Percentiles rank a stretch among this genome's conserved stretches.
These are phyloP conservation scores for Colletotrichum incanum DNA, from an alignment of 2,329 filamentous ascomycete genomes.

Conservation along the genomic window DNA sequence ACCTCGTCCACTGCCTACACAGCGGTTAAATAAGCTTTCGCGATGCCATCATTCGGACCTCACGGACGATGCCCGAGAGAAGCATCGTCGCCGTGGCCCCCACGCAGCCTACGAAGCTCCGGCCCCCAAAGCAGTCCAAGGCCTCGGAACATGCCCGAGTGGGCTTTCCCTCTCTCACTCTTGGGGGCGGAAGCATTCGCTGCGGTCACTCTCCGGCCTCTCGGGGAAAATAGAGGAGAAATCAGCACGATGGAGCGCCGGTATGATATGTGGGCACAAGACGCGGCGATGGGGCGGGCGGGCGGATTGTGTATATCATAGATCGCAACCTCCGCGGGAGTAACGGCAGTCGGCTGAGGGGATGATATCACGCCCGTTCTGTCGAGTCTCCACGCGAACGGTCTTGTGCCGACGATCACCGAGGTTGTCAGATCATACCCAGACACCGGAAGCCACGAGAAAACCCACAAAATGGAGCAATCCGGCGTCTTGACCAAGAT, in stretches of 20 bases:
- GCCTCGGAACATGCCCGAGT: conserved; percentile 40
- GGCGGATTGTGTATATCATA: neutral
- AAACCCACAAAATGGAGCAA: conserved; percentile 15
- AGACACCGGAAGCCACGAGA: neutral
- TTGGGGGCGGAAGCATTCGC: neutral
- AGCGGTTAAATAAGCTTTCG: neutral
- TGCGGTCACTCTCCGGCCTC: conserved; percentile 21
- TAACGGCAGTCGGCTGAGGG: neutral
- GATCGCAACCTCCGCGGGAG: neutral
- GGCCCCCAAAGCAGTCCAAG: neutral
- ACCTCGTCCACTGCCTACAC: neutral
- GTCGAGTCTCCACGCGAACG: neutral
- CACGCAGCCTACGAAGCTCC: neutral
- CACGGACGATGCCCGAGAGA: conserved; percentile 1
- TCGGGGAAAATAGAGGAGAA: neutral
- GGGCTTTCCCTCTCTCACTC: neutral
- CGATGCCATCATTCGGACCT: neutral
- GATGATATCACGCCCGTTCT: neutral
- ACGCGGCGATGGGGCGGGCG: neutral
- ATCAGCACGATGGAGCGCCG: neutral
- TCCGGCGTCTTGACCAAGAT: conserved; percentile 32
- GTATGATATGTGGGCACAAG: neutral
- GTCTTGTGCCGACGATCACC: neutral
- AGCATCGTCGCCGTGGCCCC: neutral
- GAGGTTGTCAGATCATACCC: conserved; percentile 4